phyloP scores from a whole-genome alignment of 1,284 basidiomycete genomes.

The Calocybe gambosa region DNA sequence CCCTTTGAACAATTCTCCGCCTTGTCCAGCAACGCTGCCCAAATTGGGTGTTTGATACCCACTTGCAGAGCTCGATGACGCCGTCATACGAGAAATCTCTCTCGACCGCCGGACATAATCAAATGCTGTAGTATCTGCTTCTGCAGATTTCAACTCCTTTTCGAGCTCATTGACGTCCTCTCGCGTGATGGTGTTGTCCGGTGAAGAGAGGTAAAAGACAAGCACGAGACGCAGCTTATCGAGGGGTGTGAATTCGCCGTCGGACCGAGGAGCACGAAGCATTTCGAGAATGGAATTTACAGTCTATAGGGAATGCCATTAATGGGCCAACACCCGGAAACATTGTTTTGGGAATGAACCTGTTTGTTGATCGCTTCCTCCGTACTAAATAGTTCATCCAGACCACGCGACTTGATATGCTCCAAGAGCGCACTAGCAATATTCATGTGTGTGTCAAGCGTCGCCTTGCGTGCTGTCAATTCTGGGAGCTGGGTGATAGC shows the following conservation, averaged over 20 bases:
- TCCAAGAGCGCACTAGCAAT: slow-evolving; percentile 95
- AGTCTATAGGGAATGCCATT: slow-evolving; percentile 38
- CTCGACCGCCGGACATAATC: slow-evolving; percentile 91
- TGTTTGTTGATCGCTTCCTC: slow-evolving; percentile 90
- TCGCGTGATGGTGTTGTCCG: slow-evolving; percentile 74
- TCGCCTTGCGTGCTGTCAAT: slow-evolving; percentile 92
- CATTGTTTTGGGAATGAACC: slow-evolving; percentile 30
- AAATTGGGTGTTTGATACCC: slow-evolving; percentile 74
- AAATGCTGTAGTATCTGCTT: slow-evolving; percentile 80
- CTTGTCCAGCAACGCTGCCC: slow-evolving; percentile 56
- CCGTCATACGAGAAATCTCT: slow-evolving; percentile 89
- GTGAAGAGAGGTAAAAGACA: slow-evolving; percentile 88
- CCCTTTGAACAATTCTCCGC: slow-evolving; percentile 81
- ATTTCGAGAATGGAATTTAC: slow-evolving; percentile 80
- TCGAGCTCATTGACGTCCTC: slow-evolving; percentile 88
- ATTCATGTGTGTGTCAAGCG: slow-evolving; percentile 98
- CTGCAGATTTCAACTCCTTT: slow-evolving; percentile 75
- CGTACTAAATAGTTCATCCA: slow-evolving; percentile 95
- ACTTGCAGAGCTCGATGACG: slow-evolving; percentile 51
- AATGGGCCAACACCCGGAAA: neutral
- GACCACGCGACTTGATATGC: slow-evolving; percentile 91
- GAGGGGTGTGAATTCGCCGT: slow-evolving; percentile 60
- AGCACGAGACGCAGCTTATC: slow-evolving; percentile 95
- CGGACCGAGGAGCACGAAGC: slow-evolving; percentile 61
- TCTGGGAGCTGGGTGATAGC: slow-evolving; percentile 99